Base-by-base conservation (phyloP, 768 basidiomycete species). In the Rhizopogon roseolus region DNA sequence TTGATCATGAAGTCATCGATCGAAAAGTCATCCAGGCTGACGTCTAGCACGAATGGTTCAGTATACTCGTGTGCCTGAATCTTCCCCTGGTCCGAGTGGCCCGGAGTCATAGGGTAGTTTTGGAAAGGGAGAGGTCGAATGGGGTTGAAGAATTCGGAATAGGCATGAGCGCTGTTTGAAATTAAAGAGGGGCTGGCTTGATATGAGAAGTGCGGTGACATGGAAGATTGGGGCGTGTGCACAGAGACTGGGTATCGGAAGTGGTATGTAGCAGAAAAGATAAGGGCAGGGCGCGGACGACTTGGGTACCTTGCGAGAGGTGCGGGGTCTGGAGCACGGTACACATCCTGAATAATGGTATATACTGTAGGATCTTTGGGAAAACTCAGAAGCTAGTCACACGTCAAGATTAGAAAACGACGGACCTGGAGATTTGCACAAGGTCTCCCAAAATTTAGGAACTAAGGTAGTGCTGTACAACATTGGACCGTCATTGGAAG, bases 311-410 rank as follows among this genome's bases (percentile, higher is more conserved):
- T 50, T 41, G 55, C 55, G 11, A 59, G 63, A 27, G 71, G 60
- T 27, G 60, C 59, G 22, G 49, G 38, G 29, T 69, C 64, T 16
- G 60, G 60, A 27, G 72, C 60, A 43, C 64, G 65, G 50, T 67
- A 61, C 43, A 90, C 81, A 48, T 85, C 80, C 63, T 90, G 88
- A 41, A 81, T 69, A 61, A 90, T 86, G 2, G 78, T 81, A 66
- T 79, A 89, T 52, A 77, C 67, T 4, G 84, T 81, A 19, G 85
- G 84, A 66, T 90, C 88, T 89, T 56, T 9, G 28, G 44, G n/a
- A 38, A 19, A n/a, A 41, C 41, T 22, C 34, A 5, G 45, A 22
- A 9, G 63, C 39, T 11, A 17, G 59, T 77, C 52, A 60, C 14
- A 36, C 22, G 19, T 16, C 14, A 22, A 48, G 5, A 9, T 6